These are phyloP conservation scores for Poa annua DNA, from an alignment of 176 grass and related monocot species.

Conservation along the genomic window DNA sequence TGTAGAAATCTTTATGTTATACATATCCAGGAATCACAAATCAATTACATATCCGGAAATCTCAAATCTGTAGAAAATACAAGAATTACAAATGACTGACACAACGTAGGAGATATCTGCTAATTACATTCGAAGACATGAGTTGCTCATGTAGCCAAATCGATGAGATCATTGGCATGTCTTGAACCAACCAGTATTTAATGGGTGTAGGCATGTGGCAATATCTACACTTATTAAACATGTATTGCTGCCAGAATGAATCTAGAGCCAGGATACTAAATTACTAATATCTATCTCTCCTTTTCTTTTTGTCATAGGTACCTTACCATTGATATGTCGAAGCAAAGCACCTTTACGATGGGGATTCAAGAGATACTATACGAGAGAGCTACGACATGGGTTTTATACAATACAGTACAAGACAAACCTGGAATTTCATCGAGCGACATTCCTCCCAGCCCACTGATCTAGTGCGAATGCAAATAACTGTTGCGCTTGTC, in stretches of 20 bases:
- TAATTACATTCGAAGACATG: neutral
- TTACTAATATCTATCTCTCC: neutral
- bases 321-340: constrained; percentile 25
- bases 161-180: neutral
- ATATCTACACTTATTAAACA: constrained; percentile 13
- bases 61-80: neutral
- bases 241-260: neutral
- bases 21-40: neutral
- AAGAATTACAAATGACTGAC: constrained; percentile 9
- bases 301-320: constrained; percentile 25
- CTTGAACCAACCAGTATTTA: constrained; percentile 16
- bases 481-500: neutral
- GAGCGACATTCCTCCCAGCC: neutral
- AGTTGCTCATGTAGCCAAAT: constrained; percentile 1
- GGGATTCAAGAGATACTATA: constrained; percentile 31
- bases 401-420: constrained; percentile 46
- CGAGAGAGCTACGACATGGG: constrained; percentile 33
- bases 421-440: neutral
- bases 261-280: neutral
- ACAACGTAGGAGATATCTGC: neutral
- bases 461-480: neutral
- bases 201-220: neutral
- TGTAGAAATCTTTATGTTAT: neutral
- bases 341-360: constrained; percentile 35
- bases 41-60: neutral